Conservation (phyloP, 2,329 filamentous ascomycete genomes). For the Ceratocystis ficicola region DNA sequence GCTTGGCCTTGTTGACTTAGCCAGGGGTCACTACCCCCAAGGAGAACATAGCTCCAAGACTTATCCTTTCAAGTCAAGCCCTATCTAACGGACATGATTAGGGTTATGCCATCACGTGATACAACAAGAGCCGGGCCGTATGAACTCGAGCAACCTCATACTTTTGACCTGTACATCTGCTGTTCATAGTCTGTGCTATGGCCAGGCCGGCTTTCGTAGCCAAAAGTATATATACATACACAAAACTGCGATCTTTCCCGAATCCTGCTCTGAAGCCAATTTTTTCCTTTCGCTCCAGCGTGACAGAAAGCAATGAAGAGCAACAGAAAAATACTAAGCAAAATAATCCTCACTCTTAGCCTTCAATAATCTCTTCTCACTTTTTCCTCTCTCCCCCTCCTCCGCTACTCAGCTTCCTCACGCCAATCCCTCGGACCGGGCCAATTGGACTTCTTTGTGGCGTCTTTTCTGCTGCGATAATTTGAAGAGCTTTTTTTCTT, state of each 20-base stretch:
- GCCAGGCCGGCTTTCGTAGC: not conserved
- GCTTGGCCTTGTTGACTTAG: not conserved
- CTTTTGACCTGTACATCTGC: not conserved
- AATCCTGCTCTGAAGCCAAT: constrained; percentile 30
- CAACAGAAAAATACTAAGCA: constrained; percentile 12
- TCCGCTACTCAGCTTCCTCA: constrained; percentile 8
- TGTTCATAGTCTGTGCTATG: too few relatives aligned
- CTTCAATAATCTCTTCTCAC: constrained; percentile 6
- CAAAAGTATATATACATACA: constrained; percentile 25
- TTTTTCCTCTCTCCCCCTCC: constrained; percentile 3
- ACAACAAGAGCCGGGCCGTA: not conserved
- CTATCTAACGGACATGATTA: not conserved
- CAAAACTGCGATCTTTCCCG: constrained; percentile 40
- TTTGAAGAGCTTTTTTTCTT: constrained; percentile 9
- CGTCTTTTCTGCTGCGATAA: constrained; percentile 18
- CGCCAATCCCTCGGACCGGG: constrained; percentile 19
- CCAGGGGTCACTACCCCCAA: not conserved
- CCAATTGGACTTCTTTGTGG: constrained; percentile 22
- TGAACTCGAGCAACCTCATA: not conserved
- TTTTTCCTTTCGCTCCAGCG: constrained; percentile 32
- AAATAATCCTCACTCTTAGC: constrained; percentile 16
- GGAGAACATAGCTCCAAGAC: not conserved
- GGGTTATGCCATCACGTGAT: constrained; percentile 14
- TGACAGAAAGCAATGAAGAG: constrained; percentile 29
- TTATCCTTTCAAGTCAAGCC: not conserved